Evolutionary conservation across 169 alveolate species (phyloP).

Genomic region (Plasmodium berghei): DNA sequence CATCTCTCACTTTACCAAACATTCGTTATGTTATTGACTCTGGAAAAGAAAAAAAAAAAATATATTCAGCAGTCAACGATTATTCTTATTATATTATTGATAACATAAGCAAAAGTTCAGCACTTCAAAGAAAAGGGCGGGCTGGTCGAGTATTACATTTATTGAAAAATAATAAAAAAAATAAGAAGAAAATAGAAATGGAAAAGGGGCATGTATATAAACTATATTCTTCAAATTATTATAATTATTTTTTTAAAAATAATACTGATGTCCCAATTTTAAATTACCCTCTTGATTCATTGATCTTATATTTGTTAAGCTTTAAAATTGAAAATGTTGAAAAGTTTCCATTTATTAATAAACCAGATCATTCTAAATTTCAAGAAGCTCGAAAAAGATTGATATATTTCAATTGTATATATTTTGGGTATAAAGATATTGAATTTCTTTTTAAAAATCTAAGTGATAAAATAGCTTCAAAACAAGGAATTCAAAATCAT

Average conservation of each 20-base stretch:
- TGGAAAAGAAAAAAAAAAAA: constrained; percentile 96
- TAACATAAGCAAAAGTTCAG: constrained; percentile 94
- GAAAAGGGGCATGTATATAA: constrained; percentile 77
- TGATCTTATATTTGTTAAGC: constrained; percentile 65
- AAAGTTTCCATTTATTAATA: constrained; percentile 73
- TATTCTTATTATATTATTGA: constrained; percentile 91
- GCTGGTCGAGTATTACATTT: constrained; percentile 95
- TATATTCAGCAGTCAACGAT: constrained; percentile 88
- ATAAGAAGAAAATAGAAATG: constrained; percentile 65
- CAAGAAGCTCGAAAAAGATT: constrained; percentile 73
- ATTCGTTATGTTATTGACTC: constrained; percentile 96
- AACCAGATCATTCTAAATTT: constrained; percentile 74
- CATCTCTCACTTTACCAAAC: constrained; percentile 99
- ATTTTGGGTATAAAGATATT: constrained; percentile 58
- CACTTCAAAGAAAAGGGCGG: constrained; percentile 98
- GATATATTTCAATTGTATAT: constrained; percentile 57
- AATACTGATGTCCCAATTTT: constrained; percentile 72
- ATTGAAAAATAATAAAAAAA: constrained; percentile 72
- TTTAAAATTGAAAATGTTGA: constrained; percentile 73
- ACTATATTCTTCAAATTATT: constrained; percentile 75
- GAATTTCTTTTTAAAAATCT: constrained; percentile 58
- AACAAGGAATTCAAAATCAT: constrained; percentile 57
- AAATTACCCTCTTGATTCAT: constrained; percentile 72
- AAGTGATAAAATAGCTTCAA: constrained; percentile 45
- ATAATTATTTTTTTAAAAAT: constrained; percentile 71